Evolutionary conservation across 495 filamentous ascomycete species (phyloP), one percentile per base, ranked within the genome.

Genomic region (Aspergillus coremiiformis): DNA sequence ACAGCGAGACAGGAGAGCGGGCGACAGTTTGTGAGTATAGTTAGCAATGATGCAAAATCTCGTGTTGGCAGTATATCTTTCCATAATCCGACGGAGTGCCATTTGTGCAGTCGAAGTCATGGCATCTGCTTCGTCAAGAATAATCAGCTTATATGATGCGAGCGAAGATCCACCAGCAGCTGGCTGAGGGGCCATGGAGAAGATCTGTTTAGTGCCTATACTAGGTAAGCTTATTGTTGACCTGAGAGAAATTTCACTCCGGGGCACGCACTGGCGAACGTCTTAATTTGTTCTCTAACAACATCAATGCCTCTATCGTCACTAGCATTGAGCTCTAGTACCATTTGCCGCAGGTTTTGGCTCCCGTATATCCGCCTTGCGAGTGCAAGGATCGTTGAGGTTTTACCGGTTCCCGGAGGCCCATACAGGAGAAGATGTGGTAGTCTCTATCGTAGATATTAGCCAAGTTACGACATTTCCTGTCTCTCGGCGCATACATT

Each of bases 31-130:
- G 72, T 99, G 93, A 26, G 93, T 95, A 66, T 99, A 99, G 68
- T 99, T 99, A 58, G 94, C 94, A 52, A 99, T 96, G 60, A 99
- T 89, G 71, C 92, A 96, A 70, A 99, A 99, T 46, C 93, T 80
- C 0, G 93, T 96, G 71, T 99, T 97, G 52, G 90, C 89, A 0
- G 93, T 99, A 71, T 97, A 99, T 68, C 94, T 93, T 64, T 99
- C 93, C 94, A 99, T 99, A 51, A 99, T 99, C 39, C 93, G 74
- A 55, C 93, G 83, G 23, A 99, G 77, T 0, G 93, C 93, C 90
- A 97, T 99, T 64, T 99, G 93, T 14, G 93, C 93, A 0, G 90
- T 89, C 19, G 86, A 80, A 5, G 93, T 99, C 93, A 99, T 97
- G 15, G 94, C 93, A 65, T 99, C 93, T 26, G 93, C 93, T 70